Conservation (phyloP, 257 asterid species). For the Salvia splendens region DNA sequence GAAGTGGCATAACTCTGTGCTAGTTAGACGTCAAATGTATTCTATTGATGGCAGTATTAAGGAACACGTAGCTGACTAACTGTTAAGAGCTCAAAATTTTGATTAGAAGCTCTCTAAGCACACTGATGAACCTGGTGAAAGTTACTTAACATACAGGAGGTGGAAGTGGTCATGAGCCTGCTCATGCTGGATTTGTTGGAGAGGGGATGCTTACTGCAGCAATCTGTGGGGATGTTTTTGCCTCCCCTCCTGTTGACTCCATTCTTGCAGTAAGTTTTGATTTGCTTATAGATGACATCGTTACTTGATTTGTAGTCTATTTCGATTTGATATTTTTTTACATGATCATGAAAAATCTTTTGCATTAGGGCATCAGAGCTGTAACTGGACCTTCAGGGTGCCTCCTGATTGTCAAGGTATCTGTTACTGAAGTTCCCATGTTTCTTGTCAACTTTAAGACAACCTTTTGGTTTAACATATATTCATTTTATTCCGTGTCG, state of each 20-base stretch:
- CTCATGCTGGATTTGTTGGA: conserved; percentile 99
- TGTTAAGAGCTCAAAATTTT: conserved; percentile 18
- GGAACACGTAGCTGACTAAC: conserved; percentile 14
- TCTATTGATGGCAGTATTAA: not conserved
- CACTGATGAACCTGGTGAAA: conserved; percentile 22
- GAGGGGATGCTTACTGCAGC: conserved; percentile 99
- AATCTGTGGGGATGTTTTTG: conserved; percentile 94
- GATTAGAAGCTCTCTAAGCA: conserved; percentile 25
- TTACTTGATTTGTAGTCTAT: conserved; percentile 18
- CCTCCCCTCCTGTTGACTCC: conserved; percentile 90
- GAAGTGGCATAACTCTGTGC: not conserved
- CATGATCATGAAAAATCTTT: conserved; percentile 28
- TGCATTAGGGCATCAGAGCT: conserved; percentile 81
- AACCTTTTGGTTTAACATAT: conserved; percentile 10
- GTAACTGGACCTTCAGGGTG: conserved; percentile 94
- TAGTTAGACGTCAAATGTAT: conserved; percentile 17
- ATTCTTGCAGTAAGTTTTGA: conserved; percentile 77
- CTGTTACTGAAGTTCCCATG: conserved; percentile 12
- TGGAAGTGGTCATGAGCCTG: conserved; percentile 99
- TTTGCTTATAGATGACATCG: conserved; percentile 16
- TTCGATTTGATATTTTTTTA: conserved; percentile 21
- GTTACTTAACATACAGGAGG: conserved; percentile 64
- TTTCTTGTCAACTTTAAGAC: conserved; percentile 15
- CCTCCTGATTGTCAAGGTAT: conserved; percentile 91
- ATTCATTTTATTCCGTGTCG: conserved; percentile 3